These are phyloP conservation scores for Alternaria angustiovoidea DNA, from an alignment of 2,329 filamentous ascomycete species.

Conservation along the genomic window DNA sequence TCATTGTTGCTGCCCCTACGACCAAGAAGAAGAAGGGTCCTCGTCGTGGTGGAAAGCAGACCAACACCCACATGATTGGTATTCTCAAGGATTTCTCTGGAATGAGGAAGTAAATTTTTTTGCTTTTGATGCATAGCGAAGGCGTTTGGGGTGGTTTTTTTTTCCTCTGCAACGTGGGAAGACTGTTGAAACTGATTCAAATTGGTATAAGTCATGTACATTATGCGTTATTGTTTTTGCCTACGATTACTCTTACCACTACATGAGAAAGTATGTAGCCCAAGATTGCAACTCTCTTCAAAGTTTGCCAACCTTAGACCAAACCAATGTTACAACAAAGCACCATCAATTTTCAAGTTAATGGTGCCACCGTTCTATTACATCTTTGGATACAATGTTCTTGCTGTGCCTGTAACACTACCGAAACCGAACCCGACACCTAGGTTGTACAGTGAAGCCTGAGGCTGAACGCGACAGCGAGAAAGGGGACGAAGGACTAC, in stretches of 20 bases:
- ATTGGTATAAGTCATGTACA: not conserved
- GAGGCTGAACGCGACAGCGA: not conserved
- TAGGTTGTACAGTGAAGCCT: not conserved
- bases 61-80: slow-evolving; percentile 85
- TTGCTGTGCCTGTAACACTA: too few relatives aligned
- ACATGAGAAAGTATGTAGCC: not conserved
- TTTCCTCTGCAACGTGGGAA: not conserved
- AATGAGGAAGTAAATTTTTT: slow-evolving; percentile 43
- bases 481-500: not conserved
- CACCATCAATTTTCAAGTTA: too few relatives aligned
- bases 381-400: not conserved
- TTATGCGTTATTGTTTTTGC: not conserved
- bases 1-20: slow-evolving; percentile 62
- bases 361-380: not conserved
- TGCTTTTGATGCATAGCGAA: slow-evolving; percentile 39
- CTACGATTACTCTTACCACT: not conserved
- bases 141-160: slow-evolving; percentile 32
- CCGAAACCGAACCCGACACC: too few relatives aligned
- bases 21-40: slow-evolving; percentile 80
- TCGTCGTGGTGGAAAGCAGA: slow-evolving; percentile 78
- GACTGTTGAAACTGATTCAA: not conserved
- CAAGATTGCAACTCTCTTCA: not conserved
- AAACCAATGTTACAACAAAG: not conserved
- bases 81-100: slow-evolving; percentile 78
- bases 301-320: not conserved